Base-by-base conservation (phyloP, 2,329 filamentous ascomycete species). In the Davidsoniella eucalypti region DNA sequence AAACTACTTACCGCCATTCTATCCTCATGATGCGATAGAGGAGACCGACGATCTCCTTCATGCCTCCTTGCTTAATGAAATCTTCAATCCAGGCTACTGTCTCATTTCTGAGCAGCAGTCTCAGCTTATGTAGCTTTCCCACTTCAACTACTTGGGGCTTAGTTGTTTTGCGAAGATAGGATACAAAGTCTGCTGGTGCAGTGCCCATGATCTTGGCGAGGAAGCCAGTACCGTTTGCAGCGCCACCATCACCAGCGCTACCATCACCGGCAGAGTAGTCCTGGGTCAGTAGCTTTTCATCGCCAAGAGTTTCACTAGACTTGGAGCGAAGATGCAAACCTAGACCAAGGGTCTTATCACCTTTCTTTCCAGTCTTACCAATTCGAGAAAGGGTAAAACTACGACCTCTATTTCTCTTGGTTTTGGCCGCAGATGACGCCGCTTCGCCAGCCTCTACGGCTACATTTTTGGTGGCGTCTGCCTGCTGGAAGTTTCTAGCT, bases 21-120 rank as follows among this genome's bases (percentile, higher is more conserved):
- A 98, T 81, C 47, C 83, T 83, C 75, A 95, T 87, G 58, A 90
- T 94, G n/a, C 90, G 78, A 63, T 94, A 82, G 44, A 96, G 70
- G 50, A 96, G 68, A 38, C 76, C 78, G 36, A 95, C 83, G 55
- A 96, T 84, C 63, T 95, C 87, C 56, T 83, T 77, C 87, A 96
- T 94, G 17, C 92, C 92, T 14, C 86, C 87, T 55, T 88, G 80
- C 39, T 79, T 74, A 57, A 96, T 86, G 62, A 96, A 98, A 10
- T 80, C 76, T 61, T 96, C 87, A 2, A 93, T 93, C 92, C 92
- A 98, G 10, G 83, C 78, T 5, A 98, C 87, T 0, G 90, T 94
- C 68, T 98, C 92, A 60, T 96, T 96, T 16, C 92, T 80, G 49
- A 98, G 72, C 48, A 96, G 67, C 17, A 95, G 73, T 12, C 90